Conservation (phyloP, 352 stramenopile genomes). For the Phytophthora fragariaefolia region DNA sequence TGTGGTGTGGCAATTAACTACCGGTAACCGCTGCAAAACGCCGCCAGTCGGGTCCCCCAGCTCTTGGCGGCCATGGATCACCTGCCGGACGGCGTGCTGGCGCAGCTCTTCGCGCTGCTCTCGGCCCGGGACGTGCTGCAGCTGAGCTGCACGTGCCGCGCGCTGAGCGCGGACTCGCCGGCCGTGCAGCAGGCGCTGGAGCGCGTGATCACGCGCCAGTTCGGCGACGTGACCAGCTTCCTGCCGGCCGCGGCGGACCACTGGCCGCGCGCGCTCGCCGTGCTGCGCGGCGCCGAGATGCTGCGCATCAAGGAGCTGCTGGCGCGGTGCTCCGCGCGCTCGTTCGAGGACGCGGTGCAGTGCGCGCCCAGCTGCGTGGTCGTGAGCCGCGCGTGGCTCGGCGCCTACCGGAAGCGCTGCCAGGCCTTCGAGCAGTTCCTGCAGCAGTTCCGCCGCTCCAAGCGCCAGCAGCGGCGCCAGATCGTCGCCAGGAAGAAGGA, state of each 20-base stretch:
- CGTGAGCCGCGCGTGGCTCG: conserved; percentile 76
- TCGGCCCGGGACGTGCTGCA: conserved; percentile 61
- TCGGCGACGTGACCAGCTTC: conserved; percentile 59
- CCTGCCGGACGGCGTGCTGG: conserved; percentile 57
- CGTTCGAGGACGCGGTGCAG: conserved; percentile 50
- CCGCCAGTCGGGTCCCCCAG: no score
- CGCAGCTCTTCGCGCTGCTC: conserved; percentile 71
- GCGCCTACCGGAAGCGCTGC: conserved; percentile 77
- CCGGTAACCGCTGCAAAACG: no score
- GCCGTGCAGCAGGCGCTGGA: conserved; percentile 63
- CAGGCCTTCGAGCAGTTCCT: conserved; percentile 78
- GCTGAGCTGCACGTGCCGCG: conserved; percentile 50
- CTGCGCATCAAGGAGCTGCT: conserved; percentile 70
- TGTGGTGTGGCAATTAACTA: no score
- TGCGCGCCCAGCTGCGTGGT: conserved; percentile 55
- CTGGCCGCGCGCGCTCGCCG: conserved; percentile 67
- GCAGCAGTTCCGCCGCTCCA: conserved; percentile 71
- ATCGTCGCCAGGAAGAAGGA: conserved; percentile 41
- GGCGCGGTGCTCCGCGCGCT: conserved; percentile 32
- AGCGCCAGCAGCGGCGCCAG: conserved; percentile 69
- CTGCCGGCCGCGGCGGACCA: conserved; percentile 53
- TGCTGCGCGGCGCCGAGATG: conserved; percentile 70
- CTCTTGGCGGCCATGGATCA: conserved; percentile 67
- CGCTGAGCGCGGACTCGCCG: conserved; percentile 40
- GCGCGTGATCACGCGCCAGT: conserved; percentile 62